Evolutionary conservation across 2,329 filamentous ascomycete genomes (phyloP).

Genomic region (Fusarium foetens): DNA sequence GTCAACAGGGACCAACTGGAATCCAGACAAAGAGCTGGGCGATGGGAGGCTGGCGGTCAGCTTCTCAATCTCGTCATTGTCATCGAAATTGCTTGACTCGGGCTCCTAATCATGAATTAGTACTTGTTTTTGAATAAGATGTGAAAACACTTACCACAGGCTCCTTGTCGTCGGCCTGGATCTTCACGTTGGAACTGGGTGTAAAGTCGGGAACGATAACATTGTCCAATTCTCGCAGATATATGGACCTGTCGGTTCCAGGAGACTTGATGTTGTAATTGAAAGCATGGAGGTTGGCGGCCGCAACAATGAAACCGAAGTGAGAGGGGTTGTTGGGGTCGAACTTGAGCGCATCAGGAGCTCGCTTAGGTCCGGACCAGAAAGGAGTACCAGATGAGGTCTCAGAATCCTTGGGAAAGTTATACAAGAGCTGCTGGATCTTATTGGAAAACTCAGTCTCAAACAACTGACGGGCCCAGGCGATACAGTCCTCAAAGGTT

Average conservation of each 20-base stretch:
- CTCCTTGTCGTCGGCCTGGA: constrained; percentile 95
- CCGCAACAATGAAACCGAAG: constrained; percentile 86
- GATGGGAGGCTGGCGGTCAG: constrained; percentile 79
- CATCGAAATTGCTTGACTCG: constrained; percentile 77
- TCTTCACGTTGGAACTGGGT: constrained; percentile 91
- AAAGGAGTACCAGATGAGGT: constrained; percentile 91
- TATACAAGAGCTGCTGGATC: constrained; percentile 93
- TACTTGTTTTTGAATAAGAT: neutral
- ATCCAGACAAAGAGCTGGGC: constrained; percentile 83
- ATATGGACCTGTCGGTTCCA: constrained; percentile 72
- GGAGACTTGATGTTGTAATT: constrained; percentile 97
- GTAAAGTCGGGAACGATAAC: constrained; percentile 97
- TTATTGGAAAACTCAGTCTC: constrained; percentile 98
- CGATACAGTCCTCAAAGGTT: constrained; percentile 94
- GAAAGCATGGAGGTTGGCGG: constrained; percentile 93
- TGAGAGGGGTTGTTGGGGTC: constrained; percentile 86
- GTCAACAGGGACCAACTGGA: constrained; percentile 90
- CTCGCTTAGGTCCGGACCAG: constrained; percentile 98
- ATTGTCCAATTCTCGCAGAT: constrained; percentile 83
- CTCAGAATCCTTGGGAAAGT: constrained; percentile 93
- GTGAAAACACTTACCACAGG: constrained; percentile 68
- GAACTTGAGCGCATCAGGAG: constrained; percentile 90
- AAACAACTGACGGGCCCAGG: constrained; percentile 93
- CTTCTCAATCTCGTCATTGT: constrained; percentile 78
- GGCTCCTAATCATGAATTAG: constrained; percentile 69